Evolutionary conservation across 2,329 filamentous ascomycete genomes (phyloP).

Genomic region (Neoascochyta sp.): DNA sequence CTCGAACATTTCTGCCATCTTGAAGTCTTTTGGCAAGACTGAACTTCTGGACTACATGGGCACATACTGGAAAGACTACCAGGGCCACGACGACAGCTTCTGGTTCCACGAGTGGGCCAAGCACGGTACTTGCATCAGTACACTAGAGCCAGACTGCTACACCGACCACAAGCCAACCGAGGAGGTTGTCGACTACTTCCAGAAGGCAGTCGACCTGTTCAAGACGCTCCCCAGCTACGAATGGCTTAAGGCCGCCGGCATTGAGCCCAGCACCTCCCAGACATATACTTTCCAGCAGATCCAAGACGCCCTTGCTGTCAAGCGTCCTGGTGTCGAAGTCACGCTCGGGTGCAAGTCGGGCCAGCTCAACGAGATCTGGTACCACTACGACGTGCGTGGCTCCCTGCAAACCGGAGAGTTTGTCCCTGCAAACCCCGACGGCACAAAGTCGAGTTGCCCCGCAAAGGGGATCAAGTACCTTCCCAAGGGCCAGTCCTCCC

Average conservation of each 20-base stretch:
- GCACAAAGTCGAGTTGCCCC: slow-evolving; percentile 61
- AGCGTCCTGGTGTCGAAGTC: slow-evolving; percentile 54
- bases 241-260: slow-evolving; percentile 59
- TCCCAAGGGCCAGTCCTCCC: slow-evolving; percentile 49
- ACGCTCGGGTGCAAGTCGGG: slow-evolving; percentile 56
- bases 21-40: slow-evolving; percentile 52
- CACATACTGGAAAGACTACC: slow-evolving; percentile 67
- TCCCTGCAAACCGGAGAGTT: slow-evolving; percentile 61
- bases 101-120: slow-evolving; percentile 72
- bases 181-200: slow-evolving; percentile 68
- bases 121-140: slow-evolving; percentile 71
- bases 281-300: slow-evolving; percentile 60
- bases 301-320: slow-evolving; percentile 53
- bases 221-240: slow-evolving; percentile 63
- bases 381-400: slow-evolving; percentile 61
- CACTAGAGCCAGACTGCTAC: slow-evolving; percentile 64
- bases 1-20: slow-evolving; percentile 61
- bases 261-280: slow-evolving; percentile 49
- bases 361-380: slow-evolving; percentile 55
- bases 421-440: slow-evolving; percentile 54
- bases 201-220: slow-evolving; percentile 63
- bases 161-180: slow-evolving; percentile 53
- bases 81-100: slow-evolving; percentile 60
- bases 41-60: slow-evolving; percentile 64
- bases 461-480: slow-evolving; percentile 60